These are phyloP conservation scores for Isatis tinctoria DNA, from an alignment of 345 rosid species.

Conservation along the genomic window DNA sequence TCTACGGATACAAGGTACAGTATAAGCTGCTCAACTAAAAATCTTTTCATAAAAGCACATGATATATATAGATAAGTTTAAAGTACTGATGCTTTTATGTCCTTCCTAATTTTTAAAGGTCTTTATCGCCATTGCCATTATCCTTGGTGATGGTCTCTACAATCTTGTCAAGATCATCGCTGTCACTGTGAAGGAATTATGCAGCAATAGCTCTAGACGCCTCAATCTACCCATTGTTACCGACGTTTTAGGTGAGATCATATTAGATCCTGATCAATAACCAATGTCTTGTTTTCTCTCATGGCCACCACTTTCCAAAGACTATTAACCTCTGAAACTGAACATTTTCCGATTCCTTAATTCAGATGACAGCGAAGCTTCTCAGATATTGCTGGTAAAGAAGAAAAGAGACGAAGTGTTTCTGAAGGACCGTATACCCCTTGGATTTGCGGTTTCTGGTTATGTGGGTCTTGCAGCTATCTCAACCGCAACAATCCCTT, in stretches of 20 bases:
- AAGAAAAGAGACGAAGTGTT: conserved; percentile 64
- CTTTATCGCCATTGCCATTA: conserved; percentile 76
- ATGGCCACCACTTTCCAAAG: not conserved
- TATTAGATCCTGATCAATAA: not conserved
- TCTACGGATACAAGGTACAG: conserved; percentile 81
- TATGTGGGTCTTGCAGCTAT: conserved; percentile 88
- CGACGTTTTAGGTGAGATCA: conserved; percentile 52
- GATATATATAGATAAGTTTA: not conserved
- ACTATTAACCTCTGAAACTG: not conserved
- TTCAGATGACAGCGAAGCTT: conserved; percentile 48
- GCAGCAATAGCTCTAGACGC: conserved; percentile 46
- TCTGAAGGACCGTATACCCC: conserved; percentile 71
- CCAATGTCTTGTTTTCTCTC: not conserved
- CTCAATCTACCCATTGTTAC: conserved; percentile 49
- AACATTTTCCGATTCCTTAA: not conserved
- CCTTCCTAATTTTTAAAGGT: conserved; percentile 46
- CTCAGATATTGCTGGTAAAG: conserved; percentile 45
- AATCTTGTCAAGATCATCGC: conserved; percentile 76
- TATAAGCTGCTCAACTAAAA: not conserved
- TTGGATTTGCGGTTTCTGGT: conserved; percentile 77
- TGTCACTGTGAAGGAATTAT: conserved; percentile 55
- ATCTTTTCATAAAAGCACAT: not conserved
- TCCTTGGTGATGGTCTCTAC: conserved; percentile 93
- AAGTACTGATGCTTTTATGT: not conserved
- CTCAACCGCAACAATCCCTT: conserved; percentile 70